Conservation (phyloP, 1,139 yeast genomes). For the Debaryomycetaceae sp. region DNA sequence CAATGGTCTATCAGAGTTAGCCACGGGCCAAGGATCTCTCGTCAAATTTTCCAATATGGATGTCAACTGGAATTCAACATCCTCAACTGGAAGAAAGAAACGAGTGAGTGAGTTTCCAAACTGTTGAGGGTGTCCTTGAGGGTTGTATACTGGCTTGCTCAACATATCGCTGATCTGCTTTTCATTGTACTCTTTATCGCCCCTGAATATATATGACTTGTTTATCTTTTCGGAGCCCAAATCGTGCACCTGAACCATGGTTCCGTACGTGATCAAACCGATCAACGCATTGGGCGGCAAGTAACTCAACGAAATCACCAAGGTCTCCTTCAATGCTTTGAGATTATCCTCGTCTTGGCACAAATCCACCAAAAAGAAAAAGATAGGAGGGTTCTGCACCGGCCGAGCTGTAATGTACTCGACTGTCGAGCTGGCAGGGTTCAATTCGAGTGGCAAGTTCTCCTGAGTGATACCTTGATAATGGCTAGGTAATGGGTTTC, state of each 20-base stretch:
- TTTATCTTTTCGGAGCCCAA: slow-evolving; percentile 74
- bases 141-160: slow-evolving; percentile 45
- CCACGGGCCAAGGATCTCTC: slow-evolving; percentile 90
- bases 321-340: slow-evolving; percentile 82
- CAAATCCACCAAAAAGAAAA: slow-evolving; percentile 84
- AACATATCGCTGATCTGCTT: slow-evolving; percentile 77
- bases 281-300: slow-evolving; percentile 93
- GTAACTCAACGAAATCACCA: slow-evolving; percentile 74
- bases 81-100: slow-evolving; percentile 81
- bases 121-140: slow-evolving; percentile 24
- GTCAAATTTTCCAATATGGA: slow-evolving; percentile 75
- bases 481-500: slow-evolving; percentile 88
- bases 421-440: slow-evolving; percentile 75
- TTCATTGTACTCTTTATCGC: slow-evolving; percentile 81
- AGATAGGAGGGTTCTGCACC: slow-evolving; percentile 88
- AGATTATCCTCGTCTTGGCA: slow-evolving; percentile 95
- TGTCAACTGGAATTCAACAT: slow-evolving; percentile 84
- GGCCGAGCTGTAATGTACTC: slow-evolving; percentile 91
- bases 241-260: slow-evolving; percentile 93
- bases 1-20: slow-evolving; percentile 81
- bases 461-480: slow-evolving; percentile 83
- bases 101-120: slow-evolving; percentile 56
- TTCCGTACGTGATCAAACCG: slow-evolving; percentile 90
- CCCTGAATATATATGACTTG: slow-evolving; percentile 86
- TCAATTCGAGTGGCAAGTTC: slow-evolving; percentile 83